These are phyloP conservation scores for Acanthochlamys bracteata DNA, from an alignment of 106 monocot species.

Conservation along the genomic window DNA sequence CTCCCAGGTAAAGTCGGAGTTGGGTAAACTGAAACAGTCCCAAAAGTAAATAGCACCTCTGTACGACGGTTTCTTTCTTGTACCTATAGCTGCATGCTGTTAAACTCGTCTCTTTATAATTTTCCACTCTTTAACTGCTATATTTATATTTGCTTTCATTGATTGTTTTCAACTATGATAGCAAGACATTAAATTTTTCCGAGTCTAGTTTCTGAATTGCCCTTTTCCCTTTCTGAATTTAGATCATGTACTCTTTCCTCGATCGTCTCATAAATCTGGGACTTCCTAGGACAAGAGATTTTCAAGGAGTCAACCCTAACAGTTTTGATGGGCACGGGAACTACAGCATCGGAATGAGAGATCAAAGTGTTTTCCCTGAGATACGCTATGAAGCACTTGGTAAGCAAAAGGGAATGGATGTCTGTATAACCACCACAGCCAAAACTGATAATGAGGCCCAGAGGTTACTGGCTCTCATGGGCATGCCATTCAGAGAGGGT, in stretches of 20 bases:
- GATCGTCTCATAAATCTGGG: constrained; percentile 84
- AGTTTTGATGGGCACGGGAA: constrained; percentile 97
- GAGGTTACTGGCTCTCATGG: constrained; percentile 65
- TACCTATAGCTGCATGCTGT: too few species aligned
- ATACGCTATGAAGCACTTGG: constrained; percentile 76
- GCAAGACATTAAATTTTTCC: too few species aligned
- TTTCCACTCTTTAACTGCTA: too few species aligned
- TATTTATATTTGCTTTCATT: too few species aligned
- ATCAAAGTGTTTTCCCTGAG: constrained; percentile 93
- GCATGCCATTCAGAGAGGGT: constrained; percentile 80
- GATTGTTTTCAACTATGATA: too few species aligned
- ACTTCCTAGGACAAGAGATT: constrained; percentile 79
- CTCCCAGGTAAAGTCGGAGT: too few species aligned
- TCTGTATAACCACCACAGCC: constrained; percentile 78
- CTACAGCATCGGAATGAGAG: constrained; percentile 71
- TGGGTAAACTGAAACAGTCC: too few species aligned
- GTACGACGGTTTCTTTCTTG: too few species aligned
- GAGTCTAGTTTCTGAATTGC: too few species aligned
- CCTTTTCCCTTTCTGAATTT: not conserved
- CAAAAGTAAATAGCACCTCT: too few species aligned
- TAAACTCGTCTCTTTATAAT: too few species aligned
- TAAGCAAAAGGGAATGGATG: constrained; percentile 84
- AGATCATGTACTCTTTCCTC: constrained; percentile 91
- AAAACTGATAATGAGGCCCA: constrained; percentile 71
- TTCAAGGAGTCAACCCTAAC: constrained; percentile 80